Evolutionary conservation across 257 asterid species (phyloP), one percentile per base, ranked within the genome.

Genomic region (Solanum lycopersicoides): DNA sequence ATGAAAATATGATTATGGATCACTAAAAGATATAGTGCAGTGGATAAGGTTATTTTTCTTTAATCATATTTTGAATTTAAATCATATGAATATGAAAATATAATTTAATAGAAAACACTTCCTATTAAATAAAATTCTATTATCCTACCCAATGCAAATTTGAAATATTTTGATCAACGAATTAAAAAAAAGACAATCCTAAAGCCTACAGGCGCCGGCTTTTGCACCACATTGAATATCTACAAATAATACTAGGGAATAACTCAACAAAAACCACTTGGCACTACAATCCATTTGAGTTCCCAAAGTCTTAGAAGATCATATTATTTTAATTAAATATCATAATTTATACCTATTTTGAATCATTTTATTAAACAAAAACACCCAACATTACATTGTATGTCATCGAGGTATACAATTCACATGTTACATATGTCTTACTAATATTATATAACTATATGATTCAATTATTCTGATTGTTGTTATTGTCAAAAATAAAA

Each of bases 51-150:
- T 28, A 28, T 28, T 28, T 28, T 28, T 28, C 30, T 28, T 28
- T 28, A 28, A 28, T 28, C 30, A 28, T 28, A 28, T 28, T 28
- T 28, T 28, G 1, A 35, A 35, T 35, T 35, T 35, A 35, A 35
- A 35, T 35, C 1, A 35, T 35, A 35, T 35, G 39, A 35, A 35
- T 35, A 35, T 5, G 5, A 35, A 7, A 35, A 35, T 5, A 35
- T 35, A 35, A 0, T 35, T 35, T 35, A 7, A 35, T 0, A 1
- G 1, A 35, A 35, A 5, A 35, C 5, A 5, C 5, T 5, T 1
- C 5, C 39, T 35, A 35, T 35, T 35, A 35, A 35, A 35, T 35
- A 35, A 35, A 35, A 5, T 37, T 37, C 1, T 5, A 37, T 37
- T 37, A 37, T 37, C 39, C 7, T 37, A 37, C 1, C 5, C 39